Evolutionary conservation across 331 rosid genomes (phyloP), one percentile per base, ranked within the genome.

Genomic region (Malus hybrid): DNA sequence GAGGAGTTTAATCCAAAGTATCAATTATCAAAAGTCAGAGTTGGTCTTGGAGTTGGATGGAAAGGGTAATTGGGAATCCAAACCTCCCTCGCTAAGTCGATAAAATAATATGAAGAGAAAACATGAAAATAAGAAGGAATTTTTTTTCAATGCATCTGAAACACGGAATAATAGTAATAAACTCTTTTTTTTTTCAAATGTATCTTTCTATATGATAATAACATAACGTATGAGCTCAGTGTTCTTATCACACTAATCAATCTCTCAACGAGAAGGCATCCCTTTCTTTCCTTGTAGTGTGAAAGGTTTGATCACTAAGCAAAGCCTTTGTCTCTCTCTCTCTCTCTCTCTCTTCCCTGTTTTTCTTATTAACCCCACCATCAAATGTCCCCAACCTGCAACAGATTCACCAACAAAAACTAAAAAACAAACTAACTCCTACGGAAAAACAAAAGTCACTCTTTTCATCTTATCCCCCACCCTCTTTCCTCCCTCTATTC

Each of bases 241-340:
- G 50, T 44, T 44, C 50, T 3, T 1, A 11, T 44, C 15, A 44
- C 2, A 11, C 50, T 3, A 1, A 44, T 44, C 15, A 44, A 44
- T 44, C 50, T 44, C 50, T 44, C 5, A 0, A 44, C 50, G 50
- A 75, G 76, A 89, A 88, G 89, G 60, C 62, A 88, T 86, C 85
- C 96, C 68, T 88, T 89, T 82, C 97, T 44, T 44, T 44, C 50
- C 50, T 88, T 86, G 32, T 22, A 71, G 67, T 81, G 69, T 62
- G 70, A 55, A 52, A 83, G 71, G 85, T 87, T 83, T 91, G 84
- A 82, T 80, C 66, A 36, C 79, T 72, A 84, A 86, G 83, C 85
- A 81, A 65, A 70, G 66, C 73, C 73, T 20, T 44, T 44, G 15
- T 69, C 75, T 55, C 20, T 63, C 72, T 68, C 29, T 65, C 69